Percentiles rank a stretch among this genome's conserved stretches.
These are phyloP conservation scores for Coniochaeta sp. DNA, from an alignment of 2,329 filamentous ascomycete genomes.

Conservation along the genomic window DNA sequence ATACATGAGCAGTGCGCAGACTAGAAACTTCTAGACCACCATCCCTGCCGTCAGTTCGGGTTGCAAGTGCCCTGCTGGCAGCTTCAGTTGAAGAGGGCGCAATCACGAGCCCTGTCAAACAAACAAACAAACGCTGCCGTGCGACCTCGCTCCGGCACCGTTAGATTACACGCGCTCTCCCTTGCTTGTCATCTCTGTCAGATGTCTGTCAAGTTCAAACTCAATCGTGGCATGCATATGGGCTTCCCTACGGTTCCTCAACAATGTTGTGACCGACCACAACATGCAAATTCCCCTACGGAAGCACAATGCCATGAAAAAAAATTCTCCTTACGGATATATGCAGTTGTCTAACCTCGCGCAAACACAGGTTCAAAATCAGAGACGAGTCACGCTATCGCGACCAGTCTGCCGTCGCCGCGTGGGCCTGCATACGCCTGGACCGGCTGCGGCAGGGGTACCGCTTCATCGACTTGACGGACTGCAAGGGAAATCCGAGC, in stretches of 20 bases:
- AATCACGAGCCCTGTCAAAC: not conserved
- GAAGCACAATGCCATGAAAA: not conserved
- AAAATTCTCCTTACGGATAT: too few species aligned
- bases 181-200: not conserved
- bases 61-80: not conserved
- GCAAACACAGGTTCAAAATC: constrained; percentile 40
- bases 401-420: constrained; percentile 28
- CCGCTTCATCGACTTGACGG: constrained; percentile 43
- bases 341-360: not conserved
- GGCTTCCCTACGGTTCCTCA: not conserved
- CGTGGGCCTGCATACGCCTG: constrained; percentile 53
- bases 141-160: not conserved
- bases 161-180: not conserved
- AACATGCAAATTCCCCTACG: not conserved
- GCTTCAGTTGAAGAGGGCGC: not conserved
- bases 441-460: constrained; percentile 49
- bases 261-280: not conserved
- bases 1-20: not conserved
- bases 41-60: not conserved
- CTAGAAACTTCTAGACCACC: not conserved
- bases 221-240: not conserved
- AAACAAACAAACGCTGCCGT: not conserved
- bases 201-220: not conserved
- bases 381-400: constrained; percentile 37
- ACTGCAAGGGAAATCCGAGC: constrained; percentile 35